Percentiles rank a stretch among this genome's conserved stretches.
These are phyloP conservation scores for Aspergillus latus DNA, from an alignment of 2,329 filamentous ascomycete species.

Conservation along the genomic window DNA sequence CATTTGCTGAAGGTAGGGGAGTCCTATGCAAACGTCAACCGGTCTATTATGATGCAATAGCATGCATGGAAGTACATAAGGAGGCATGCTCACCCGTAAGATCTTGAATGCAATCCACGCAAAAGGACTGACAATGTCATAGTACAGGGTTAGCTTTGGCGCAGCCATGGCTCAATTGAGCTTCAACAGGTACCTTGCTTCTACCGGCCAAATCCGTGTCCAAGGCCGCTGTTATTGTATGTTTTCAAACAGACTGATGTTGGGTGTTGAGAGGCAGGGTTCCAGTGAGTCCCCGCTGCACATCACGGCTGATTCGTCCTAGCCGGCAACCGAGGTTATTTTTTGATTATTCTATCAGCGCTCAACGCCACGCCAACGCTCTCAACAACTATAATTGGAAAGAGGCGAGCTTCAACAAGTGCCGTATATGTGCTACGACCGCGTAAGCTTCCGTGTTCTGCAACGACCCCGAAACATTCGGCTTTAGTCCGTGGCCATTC, in stretches of 20 bases:
- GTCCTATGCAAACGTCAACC: constrained; percentile 42
- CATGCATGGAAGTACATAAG: not conserved
- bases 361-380: not conserved
- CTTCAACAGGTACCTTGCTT: not conserved
- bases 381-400: not conserved
- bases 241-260: not conserved
- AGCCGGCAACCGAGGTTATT: constrained; percentile 14
- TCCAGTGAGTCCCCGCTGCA: not conserved
- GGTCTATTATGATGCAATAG: not conserved
- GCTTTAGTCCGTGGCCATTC: no score
- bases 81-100: constrained; percentile 46
- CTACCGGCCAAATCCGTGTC: not conserved
- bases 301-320: constrained; percentile 1
- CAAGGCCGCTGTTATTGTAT: not conserved
- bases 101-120: constrained; percentile 61
- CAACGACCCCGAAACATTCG: no score
- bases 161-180: constrained; percentile 40
- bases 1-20: constrained; percentile 56
- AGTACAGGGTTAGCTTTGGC: constrained; percentile 56
- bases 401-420: not conserved
- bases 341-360: constrained; percentile 8
- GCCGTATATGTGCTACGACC: no score
- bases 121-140: constrained; percentile 62
- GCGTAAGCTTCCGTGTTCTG: no score
- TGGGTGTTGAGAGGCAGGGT: not conserved